Base-by-base conservation (phyloP, 805 yeast genomes). In the Jamesozyma lodderae region DNA sequence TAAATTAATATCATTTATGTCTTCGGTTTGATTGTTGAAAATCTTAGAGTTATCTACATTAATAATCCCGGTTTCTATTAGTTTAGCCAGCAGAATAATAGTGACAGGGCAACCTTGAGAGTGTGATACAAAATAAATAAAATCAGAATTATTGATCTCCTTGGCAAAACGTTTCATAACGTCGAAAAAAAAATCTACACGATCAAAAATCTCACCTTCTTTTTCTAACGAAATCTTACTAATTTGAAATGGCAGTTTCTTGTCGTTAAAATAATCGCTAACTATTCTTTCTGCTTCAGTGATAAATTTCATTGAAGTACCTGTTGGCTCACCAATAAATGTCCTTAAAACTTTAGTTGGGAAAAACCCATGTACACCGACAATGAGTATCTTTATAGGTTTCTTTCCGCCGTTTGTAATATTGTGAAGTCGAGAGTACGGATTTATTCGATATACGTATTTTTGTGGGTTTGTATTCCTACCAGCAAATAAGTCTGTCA, bases 41-140 rank as follows among this genome's bases (percentile, higher is more conserved):
- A 50, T 37, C 32, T 42, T 53, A n/a, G 60, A 50, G 22, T 50
- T 50, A 29, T 61, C 59, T 1, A 67, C 52, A 21, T 62, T 61
- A 2, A 68, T 51, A 6, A 68, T 44, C 1, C 73, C 92, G 26
- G 73, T 69, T 45, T 75, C 81, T 10, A 90, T 71, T 30, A 90
- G 67, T 47, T 72, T 70, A 0, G 95, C 81, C n/a, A 87, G 62
- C 21, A 90, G 58, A 23, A 85, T 78, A 1, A 86, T 77, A 0
- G 95, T 75, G 0, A 92, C 97, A 0, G 95, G 96, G 33, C 90
- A 79, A 0, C 98, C 98, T 59, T 90, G 98, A 0, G 96, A 88
- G 60, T 90, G 98, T 1, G 94, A 79, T 1, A 96, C 96, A 44
- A 90, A 73, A 54, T 81, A 86, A n/a, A 90, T 75, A 45, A 81